Evolutionary conservation across 768 basidiomycete species (phyloP).

Genomic region (Mycena leptocephala): DNA sequence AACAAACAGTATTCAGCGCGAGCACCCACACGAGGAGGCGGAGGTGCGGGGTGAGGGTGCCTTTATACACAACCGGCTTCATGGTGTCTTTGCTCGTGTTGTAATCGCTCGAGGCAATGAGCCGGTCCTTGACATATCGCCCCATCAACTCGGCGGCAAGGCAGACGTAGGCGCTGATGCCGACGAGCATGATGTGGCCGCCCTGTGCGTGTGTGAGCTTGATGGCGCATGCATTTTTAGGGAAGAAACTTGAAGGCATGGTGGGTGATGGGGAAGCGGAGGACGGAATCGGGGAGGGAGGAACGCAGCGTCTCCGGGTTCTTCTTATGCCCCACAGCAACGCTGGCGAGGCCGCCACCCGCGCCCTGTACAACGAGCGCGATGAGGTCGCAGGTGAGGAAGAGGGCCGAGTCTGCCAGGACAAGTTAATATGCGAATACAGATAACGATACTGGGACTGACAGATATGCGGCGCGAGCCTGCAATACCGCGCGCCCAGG

Average conservation of each 20-base stretch:
- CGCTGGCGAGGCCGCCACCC: constrained; percentile 59
- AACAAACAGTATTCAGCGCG: background rate
- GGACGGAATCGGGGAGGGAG: no score
- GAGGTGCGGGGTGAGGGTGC: background rate
- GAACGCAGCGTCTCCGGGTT: background rate
- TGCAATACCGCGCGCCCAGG: constrained; percentile 54
- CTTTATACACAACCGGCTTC: no score
- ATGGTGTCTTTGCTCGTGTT: background rate
- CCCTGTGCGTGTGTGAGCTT: background rate
- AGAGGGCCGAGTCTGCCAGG: background rate
- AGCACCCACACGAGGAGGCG: background rate
- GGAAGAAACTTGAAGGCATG: no score
- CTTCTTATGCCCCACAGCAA: background rate
- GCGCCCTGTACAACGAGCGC: constrained; percentile 64
- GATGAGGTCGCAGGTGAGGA: constrained; percentile 47
- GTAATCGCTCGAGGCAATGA: background rate
- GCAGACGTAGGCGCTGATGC: background rate
- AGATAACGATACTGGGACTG: constrained; percentile 21
- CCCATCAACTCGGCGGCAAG: constrained; percentile 4
- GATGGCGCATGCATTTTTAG: no score
- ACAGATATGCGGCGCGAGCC: constrained; percentile 53
- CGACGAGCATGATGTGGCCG: constrained; percentile 4
- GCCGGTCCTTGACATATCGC: background rate
- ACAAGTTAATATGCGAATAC: constrained; percentile 47
- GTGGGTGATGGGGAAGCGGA: no score